Percentiles rank a stretch among this genome's conserved stretches.
These are phyloP conservation scores for Backusella sp. DNA, from an alignment of 192 early-diverging fungal species.

Conservation along the genomic window DNA sequence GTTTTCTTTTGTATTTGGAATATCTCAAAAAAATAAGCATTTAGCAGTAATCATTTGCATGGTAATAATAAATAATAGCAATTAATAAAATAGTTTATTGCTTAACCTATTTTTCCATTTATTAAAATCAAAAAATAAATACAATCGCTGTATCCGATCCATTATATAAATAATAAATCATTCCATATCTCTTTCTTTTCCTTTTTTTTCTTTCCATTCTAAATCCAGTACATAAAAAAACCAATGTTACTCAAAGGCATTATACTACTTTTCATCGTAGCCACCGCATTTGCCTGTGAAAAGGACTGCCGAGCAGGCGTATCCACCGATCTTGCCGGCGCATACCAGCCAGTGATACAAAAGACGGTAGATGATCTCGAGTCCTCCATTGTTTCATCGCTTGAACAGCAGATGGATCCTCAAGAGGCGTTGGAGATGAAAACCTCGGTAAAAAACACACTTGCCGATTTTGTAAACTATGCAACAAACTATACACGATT, in stretches of 20 bases:
- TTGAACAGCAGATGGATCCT: conserved; percentile 15
- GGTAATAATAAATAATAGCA: too few relatives aligned
- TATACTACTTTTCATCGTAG: conserved; percentile 1
- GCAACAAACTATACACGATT: conserved; percentile 28
- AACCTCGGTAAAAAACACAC: conserved; percentile 14
- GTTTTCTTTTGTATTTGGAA: not conserved
- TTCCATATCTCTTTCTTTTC: not conserved
- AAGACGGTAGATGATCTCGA: conserved; percentile 26
- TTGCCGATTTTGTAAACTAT: conserved; percentile 16
- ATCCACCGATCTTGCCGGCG: conserved; percentile 40
- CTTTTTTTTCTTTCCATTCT: not conserved
- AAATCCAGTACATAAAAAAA: not conserved
- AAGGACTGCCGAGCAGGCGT: conserved; percentile 48
- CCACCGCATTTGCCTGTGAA: conserved; percentile 43
- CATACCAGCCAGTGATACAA: conserved; percentile 40
- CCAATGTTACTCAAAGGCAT: conserved; percentile 4
- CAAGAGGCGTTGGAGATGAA: conserved; percentile 23
- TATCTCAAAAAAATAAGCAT: not conserved
- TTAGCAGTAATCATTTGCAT: too few relatives aligned
- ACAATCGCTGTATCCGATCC: not conserved
- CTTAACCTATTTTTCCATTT: not conserved
- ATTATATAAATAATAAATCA: not conserved
- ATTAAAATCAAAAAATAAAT: not conserved
- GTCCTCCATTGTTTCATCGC: conserved; percentile 13
- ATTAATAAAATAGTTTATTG: not conserved